These are phyloP conservation scores for Testicularia cyperi DNA, from an alignment of 1,284 basidiomycete genomes.

Conservation along the genomic window DNA sequence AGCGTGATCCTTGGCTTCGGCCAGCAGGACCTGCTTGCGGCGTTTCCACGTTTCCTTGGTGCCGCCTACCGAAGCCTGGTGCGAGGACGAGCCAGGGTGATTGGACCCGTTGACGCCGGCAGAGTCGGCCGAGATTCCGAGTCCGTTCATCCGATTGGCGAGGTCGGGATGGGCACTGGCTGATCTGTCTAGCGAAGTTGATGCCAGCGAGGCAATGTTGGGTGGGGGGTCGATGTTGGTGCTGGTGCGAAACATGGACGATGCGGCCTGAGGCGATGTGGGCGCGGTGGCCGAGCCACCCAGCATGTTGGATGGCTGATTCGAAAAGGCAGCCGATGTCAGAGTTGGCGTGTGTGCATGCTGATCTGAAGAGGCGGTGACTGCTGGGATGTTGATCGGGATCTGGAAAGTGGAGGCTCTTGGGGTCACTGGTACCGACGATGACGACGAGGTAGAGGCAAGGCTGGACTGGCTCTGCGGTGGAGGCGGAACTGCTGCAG, in stretches of 20 bases:
- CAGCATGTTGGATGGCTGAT: not conserved
- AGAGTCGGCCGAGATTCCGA: constrained; percentile 15
- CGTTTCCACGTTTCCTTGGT: constrained; percentile 48
- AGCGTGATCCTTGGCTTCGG: constrained; percentile 42
- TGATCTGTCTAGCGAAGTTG: constrained; percentile 8
- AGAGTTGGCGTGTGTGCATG: too few species aligned
- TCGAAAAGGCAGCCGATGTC: too few species aligned
- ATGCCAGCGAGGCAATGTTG: not conserved
- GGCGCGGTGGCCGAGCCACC: constrained; percentile 21
- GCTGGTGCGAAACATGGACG: constrained; percentile 19
- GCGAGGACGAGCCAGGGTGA: not conserved
- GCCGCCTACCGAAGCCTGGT: constrained; percentile 14
- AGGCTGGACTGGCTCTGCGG: too few species aligned
- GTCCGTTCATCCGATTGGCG: constrained; percentile 7
- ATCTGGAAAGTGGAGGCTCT: not conserved
- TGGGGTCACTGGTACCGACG: not conserved
- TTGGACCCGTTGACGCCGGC: constrained; percentile 1
- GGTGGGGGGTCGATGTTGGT: constrained; percentile 4
- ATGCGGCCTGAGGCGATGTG: constrained; percentile 7
- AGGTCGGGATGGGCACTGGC: constrained; percentile 19
- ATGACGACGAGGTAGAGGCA: not conserved
- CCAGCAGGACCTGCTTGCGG: constrained; percentile 42
- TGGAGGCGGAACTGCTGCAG: too few species aligned
- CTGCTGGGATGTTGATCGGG: not conserved
- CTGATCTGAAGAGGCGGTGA: too few species aligned